A percentile compares a stretch with the other conserved stretches of the same genome.
Conservation (phyloP, 23 red algal genomes). For the Chondrus crispus region DNA sequence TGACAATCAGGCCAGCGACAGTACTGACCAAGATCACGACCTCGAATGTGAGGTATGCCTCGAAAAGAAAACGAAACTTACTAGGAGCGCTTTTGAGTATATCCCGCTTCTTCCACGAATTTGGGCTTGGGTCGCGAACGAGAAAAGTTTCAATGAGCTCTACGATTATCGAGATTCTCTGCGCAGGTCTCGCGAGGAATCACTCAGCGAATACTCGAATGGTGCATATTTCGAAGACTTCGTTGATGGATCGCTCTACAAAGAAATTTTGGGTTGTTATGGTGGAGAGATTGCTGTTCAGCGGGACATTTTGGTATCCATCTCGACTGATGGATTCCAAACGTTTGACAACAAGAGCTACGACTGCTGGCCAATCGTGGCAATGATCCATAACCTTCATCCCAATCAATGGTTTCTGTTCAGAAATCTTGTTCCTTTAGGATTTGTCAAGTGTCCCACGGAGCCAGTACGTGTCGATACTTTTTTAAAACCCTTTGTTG, state of each 20-base stretch:
- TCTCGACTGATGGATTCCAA: background rate
- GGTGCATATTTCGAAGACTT: background rate
- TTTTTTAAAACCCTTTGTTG: background rate
- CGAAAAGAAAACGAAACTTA: background rate
- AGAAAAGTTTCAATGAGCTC: background rate
- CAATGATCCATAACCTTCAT: background rate
- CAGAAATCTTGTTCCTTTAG: background rate
- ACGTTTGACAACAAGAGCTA: background rate
- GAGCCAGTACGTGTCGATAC: background rate
- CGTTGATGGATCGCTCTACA: background rate
- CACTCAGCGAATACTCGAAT: background rate
- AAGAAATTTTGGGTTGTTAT: background rate
- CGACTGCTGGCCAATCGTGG: background rate
- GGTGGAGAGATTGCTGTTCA: background rate
- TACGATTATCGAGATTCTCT: background rate
- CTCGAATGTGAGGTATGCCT: background rate
- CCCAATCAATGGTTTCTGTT: background rate
- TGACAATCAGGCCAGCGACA: background rate
- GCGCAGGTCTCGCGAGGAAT: background rate
- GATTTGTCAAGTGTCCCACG: background rate
- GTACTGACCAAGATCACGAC: background rate
- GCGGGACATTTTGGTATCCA: background rate
- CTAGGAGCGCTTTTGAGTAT: background rate
- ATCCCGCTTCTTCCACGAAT: background rate
- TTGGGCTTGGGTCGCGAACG: background rate